A percentile compares a stretch with the other conserved stretches of the same genome.
Evolutionary conservation across 1,284 basidiomycete species (phyloP).

Genomic region (Trichosporon sp.): DNA sequence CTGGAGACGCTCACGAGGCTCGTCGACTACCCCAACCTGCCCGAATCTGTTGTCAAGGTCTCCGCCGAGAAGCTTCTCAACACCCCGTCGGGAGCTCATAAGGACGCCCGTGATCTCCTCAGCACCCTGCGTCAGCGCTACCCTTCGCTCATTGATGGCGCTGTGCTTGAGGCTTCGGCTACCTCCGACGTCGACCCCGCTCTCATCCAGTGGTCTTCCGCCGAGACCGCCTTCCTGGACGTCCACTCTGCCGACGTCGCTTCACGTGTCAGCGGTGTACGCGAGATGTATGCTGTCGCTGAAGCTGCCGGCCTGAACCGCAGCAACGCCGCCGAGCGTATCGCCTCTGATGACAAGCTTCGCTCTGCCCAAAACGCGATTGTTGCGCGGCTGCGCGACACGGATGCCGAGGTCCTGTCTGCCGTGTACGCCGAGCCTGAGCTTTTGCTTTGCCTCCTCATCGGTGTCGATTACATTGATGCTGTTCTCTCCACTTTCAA

Average conservation of each 20-base stretch:
- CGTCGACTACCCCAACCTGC: constrained; percentile 29
- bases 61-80: constrained; percentile 29
- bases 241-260: constrained; percentile 48
- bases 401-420: constrained; percentile 59
- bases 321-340: constrained; percentile 13
- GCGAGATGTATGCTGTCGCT: constrained; percentile 36
- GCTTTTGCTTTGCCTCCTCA: constrained; percentile 54
- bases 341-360: constrained; percentile 22
- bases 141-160: constrained; percentile 36
- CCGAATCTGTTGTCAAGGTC: constrained; percentile 27
- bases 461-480: constrained; percentile 53
- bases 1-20: constrained; percentile 24
- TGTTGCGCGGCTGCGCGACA: constrained; percentile 63
- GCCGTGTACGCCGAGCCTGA: constrained; percentile 60
- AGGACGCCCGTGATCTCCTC: constrained; percentile 29
- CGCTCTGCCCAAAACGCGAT: constrained; percentile 40
- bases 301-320: constrained; percentile 10
- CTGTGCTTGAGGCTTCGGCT: constrained; percentile 25
- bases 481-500: constrained; percentile 54
- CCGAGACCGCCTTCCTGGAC: constrained; percentile 40
- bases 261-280: constrained; percentile 45
- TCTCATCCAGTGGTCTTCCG: constrained; percentile 19
- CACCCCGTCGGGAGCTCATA: constrained; percentile 17
- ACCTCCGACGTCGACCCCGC: constrained; percentile 14
- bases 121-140: constrained; percentile 41